A percentile compares a stretch with the other conserved stretches of the same genome.
Evolutionary conservation across 2,329 filamentous ascomycete genomes (phyloP).

Genomic region (Diaporthe ilicicola): DNA sequence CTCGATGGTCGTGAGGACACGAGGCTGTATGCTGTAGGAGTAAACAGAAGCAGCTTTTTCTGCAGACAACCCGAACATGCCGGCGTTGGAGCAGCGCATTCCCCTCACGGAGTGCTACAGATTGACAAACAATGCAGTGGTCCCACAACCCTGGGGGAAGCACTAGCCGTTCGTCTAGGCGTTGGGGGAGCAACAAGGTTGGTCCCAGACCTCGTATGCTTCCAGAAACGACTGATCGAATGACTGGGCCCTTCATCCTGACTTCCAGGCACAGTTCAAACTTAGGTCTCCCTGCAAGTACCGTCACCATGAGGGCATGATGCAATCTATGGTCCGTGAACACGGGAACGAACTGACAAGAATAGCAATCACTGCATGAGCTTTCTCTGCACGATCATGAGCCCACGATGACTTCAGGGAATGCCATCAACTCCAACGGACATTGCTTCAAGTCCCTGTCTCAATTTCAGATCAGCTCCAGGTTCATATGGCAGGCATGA

Average conservation of each 20-base stretch:
- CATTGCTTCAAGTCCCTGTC: slow-evolving; percentile 17
- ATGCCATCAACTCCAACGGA: background rate
- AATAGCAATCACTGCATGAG: slow-evolving; percentile 14
- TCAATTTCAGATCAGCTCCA: slow-evolving; percentile 9
- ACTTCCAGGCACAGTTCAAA: slow-evolving; percentile 23
- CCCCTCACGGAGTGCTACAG: background rate
- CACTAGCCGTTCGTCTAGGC: slow-evolving; percentile 18
- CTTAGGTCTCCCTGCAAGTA: slow-evolving; percentile 24
- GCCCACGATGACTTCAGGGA: slow-evolving; percentile 16
- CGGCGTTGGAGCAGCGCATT: slow-evolving; percentile 6
- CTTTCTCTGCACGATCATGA: background rate
- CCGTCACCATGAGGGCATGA: slow-evolving; percentile 27
- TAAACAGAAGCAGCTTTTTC: background rate
- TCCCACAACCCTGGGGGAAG: background rate
- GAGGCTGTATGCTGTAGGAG: background rate
- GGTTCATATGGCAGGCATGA: background rate
- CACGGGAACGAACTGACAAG: slow-evolving; percentile 7
- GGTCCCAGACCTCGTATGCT: slow-evolving; percentile 14
- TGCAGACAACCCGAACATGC: slow-evolving; percentile 15
- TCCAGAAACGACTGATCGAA: slow-evolving; percentile 30
- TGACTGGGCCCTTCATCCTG: slow-evolving; percentile 19
- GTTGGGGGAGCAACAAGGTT: slow-evolving; percentile 25
- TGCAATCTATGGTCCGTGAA: slow-evolving; percentile 8
- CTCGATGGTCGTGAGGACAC: background rate
- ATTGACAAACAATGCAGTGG: slow-evolving; percentile 7